A percentile compares a stretch with the other conserved stretches of the same genome.
These are phyloP conservation scores for Lodderomyces orthopsilosis DNA, from an alignment of 1,139 yeast genomes.

Conservation along the genomic window DNA sequence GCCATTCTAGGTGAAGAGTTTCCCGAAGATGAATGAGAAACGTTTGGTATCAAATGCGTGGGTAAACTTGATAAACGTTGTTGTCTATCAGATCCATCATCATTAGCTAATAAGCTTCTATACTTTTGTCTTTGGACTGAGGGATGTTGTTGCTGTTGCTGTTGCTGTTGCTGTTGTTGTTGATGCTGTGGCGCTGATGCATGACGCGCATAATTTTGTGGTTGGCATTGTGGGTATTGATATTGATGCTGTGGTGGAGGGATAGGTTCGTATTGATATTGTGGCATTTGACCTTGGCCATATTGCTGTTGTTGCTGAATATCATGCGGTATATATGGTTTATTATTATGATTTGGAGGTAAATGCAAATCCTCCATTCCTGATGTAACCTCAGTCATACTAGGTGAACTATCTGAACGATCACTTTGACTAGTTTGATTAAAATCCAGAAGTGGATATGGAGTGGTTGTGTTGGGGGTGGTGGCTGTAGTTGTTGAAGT, in stretches of 20 bases:
- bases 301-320: slow-evolving; percentile 5
- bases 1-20: slow-evolving; percentile 2
- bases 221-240: slow-evolving; percentile 1
- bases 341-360: slow-evolving; percentile 13
- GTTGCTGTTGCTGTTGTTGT: slow-evolving; percentile 1
- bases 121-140: neutral
- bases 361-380: slow-evolving; percentile 15
- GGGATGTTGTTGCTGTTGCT: neutral
- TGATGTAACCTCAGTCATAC: slow-evolving; percentile 12
- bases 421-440: slow-evolving; percentile 6
- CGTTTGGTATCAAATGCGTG: neutral
- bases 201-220: slow-evolving; percentile 1
- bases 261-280: slow-evolving; percentile 5
- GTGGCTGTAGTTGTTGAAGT: slow-evolving; percentile 1
- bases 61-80: slow-evolving; percentile 2
- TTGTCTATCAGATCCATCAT: neutral
- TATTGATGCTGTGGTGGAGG: slow-evolving; percentile 2
- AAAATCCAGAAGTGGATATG: slow-evolving; percentile 25
- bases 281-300: slow-evolving; percentile 1
- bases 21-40: neutral
- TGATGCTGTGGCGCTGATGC: slow-evolving; percentile 2
- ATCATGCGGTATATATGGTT: slow-evolving; percentile 4
- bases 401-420: slow-evolving; percentile 10
- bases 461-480: slow-evolving; percentile 9
- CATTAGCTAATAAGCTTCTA: neutral